These are phyloP conservation scores for Magnolia kwangsiensis DNA, from an alignment of 164 flowering plant species.

Conservation along the genomic window DNA sequence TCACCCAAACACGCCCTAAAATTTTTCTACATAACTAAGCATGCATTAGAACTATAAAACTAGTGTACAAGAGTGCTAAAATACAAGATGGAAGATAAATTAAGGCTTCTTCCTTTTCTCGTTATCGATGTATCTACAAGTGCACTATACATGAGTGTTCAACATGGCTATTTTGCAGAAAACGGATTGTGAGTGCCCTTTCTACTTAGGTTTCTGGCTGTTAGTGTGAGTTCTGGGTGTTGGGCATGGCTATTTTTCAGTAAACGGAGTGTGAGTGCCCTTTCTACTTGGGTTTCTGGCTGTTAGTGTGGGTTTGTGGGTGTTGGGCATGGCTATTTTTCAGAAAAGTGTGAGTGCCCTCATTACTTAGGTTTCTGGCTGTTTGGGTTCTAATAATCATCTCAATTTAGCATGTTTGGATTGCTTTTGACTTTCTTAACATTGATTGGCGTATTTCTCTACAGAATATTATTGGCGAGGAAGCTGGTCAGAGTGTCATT, in stretches of 20 bases:
- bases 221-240: too few species aligned
- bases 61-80: too few species aligned
- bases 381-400: neutral
- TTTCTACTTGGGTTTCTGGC: neutral
- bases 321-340: neutral
- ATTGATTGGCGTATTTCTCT: slow-evolving; percentile 1
- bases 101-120: too few species aligned
- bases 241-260: neutral
- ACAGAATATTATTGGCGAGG: slow-evolving; percentile 86
- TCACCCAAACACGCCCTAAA: too few species aligned
- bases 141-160: neutral
- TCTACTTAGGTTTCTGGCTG: neutral
- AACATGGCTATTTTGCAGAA: neutral
- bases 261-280: neutral
- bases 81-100: too few species aligned
- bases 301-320: too few species aligned
- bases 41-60: too few species aligned
- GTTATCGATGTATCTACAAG: neutral
- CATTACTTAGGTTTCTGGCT: too few species aligned
- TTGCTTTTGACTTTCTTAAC: neutral
- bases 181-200: neutral
- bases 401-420: neutral
- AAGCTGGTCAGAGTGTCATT: slow-evolving; percentile 67
- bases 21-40: too few species aligned
- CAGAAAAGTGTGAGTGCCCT: neutral